Evolutionary conservation across 352 stramenopile genomes (phyloP).

Genomic region (Phytophthora foliorum): DNA sequence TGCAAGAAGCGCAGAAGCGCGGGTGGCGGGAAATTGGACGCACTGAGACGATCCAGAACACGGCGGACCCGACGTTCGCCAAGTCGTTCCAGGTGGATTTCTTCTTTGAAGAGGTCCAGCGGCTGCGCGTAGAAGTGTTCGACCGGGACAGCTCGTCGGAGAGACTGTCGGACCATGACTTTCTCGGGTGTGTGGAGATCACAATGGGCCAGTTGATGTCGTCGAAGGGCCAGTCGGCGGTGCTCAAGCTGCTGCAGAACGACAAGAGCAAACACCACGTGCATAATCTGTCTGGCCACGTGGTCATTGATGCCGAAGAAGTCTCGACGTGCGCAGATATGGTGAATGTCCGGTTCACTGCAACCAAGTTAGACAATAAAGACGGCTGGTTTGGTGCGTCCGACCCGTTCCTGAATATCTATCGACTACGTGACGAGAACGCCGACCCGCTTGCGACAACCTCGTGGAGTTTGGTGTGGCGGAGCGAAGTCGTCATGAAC

Average conservation of each 20-base stretch:
- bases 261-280: slow-evolving; percentile 41
- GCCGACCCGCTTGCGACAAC: slow-evolving; percentile 45
- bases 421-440: slow-evolving; percentile 58
- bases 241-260: slow-evolving; percentile 68
- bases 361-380: slow-evolving; percentile 80
- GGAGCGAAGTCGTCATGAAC: slow-evolving; percentile 71
- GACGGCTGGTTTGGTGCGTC: slow-evolving; percentile 83
- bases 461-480: slow-evolving; percentile 78
- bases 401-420: slow-evolving; percentile 84
- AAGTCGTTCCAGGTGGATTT: slow-evolving; percentile 78
- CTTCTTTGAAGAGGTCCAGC: slow-evolving; percentile 88
- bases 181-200: slow-evolving; percentile 79
- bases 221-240: slow-evolving; percentile 62
- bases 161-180: slow-evolving; percentile 69
- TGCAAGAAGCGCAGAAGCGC: slow-evolving; percentile 55
- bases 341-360: slow-evolving; percentile 69
- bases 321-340: slow-evolving; percentile 72
- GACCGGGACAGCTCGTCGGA: slow-evolving; percentile 79
- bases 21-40: slow-evolving; percentile 78
- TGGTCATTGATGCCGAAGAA: slow-evolving; percentile 80
- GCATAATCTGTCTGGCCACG: slow-evolving; percentile 61
- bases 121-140: slow-evolving; percentile 81
- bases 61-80: slow-evolving; percentile 73
- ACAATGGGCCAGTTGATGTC: slow-evolving; percentile 85
- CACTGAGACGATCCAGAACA: slow-evolving; percentile 84